Percentiles rank a stretch among this genome's conserved stretches.
Evolutionary conservation across 2,329 filamentous ascomycete genomes (phyloP).

Genomic region (Penicillium sp.): DNA sequence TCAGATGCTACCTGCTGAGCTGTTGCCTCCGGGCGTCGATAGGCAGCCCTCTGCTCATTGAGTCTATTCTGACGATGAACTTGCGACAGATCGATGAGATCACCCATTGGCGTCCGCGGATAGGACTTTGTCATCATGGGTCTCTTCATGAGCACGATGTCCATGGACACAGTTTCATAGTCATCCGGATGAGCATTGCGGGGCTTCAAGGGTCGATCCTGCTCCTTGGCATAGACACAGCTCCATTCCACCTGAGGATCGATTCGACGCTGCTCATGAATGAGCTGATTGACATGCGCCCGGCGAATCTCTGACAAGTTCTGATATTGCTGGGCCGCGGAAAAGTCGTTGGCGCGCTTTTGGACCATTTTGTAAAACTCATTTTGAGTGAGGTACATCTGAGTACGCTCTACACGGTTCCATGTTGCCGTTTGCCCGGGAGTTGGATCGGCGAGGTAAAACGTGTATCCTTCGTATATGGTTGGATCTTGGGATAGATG

Average conservation of each 20-base stretch:
- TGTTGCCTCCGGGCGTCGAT: not conserved
- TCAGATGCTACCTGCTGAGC: not conserved
- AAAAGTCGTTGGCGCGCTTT: slow-evolving; percentile 25
- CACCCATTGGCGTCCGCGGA: slow-evolving; percentile 13
- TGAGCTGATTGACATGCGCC: slow-evolving; percentile 32
- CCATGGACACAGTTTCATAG: slow-evolving; percentile 31
- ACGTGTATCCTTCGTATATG: slow-evolving; percentile 33
- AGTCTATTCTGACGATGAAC: not conserved
- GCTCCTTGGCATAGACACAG: slow-evolving; percentile 35
- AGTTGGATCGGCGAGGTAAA: slow-evolving; percentile 29
- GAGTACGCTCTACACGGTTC: slow-evolving; percentile 26
- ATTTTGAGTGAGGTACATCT: slow-evolving; percentile 30
- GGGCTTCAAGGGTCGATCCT: slow-evolving; percentile 24
- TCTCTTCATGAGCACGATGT: slow-evolving; percentile 32
- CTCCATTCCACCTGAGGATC: slow-evolving; percentile 34
- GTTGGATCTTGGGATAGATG: no score
- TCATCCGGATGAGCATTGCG: slow-evolving; percentile 25
- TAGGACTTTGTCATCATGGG: slow-evolving; percentile 17
- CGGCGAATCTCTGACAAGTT: slow-evolving; percentile 26
- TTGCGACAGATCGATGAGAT: slow-evolving; percentile 13
- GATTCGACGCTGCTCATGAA: slow-evolving; percentile 28
- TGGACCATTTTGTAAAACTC: slow-evolving; percentile 29
- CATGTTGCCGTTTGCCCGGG: slow-evolving; percentile 30
- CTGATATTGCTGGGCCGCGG: slow-evolving; percentile 28
- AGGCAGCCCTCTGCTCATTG: not conserved